These are phyloP conservation scores for Rhytidiadelphus loreus DNA, from an alignment of 225 moss, liverwort and hornwort species.

Conservation along the genomic window DNA sequence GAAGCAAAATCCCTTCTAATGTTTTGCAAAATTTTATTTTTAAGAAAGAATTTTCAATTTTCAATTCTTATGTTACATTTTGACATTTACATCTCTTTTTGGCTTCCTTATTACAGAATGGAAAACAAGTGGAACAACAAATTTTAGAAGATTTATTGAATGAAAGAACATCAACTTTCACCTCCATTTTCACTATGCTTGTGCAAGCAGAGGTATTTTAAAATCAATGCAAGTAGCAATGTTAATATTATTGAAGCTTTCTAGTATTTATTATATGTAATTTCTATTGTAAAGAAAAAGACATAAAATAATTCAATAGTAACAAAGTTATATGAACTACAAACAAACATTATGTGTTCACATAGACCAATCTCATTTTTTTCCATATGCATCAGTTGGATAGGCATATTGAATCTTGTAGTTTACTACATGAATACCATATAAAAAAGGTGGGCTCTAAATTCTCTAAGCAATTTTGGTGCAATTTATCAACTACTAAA, in stretches of 20 bases:
- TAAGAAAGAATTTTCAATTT: not conserved
- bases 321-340: not conserved
- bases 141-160: conserved; percentile 47
- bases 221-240: not conserved
- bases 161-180: conserved; percentile 44
- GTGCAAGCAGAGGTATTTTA: conserved; percentile 71
- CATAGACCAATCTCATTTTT: not conserved
- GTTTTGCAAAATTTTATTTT: no score
- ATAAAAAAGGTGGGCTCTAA: conserved; percentile 20
- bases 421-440: conserved; percentile 50
- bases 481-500: conserved; percentile 24
- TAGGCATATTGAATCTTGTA: conserved; percentile 66
- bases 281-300: no score
- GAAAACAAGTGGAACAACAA: conserved; percentile 49
- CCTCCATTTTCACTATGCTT: conserved; percentile 43
- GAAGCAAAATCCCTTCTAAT: no score
- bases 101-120: conserved; percentile 8
- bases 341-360: fast-evolving
- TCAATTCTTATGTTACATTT: not conserved
- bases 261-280: not conserved
- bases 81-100: not conserved
- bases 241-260: not conserved
- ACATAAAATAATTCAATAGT: no score
- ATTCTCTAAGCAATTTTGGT: conserved; percentile 28
- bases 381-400: conserved; percentile 34